Percentiles rank a stretch among this genome's conserved stretches.
Conservation (phyloP, 768 basidiomycete genomes). For the Leccinum uliginosum region DNA sequence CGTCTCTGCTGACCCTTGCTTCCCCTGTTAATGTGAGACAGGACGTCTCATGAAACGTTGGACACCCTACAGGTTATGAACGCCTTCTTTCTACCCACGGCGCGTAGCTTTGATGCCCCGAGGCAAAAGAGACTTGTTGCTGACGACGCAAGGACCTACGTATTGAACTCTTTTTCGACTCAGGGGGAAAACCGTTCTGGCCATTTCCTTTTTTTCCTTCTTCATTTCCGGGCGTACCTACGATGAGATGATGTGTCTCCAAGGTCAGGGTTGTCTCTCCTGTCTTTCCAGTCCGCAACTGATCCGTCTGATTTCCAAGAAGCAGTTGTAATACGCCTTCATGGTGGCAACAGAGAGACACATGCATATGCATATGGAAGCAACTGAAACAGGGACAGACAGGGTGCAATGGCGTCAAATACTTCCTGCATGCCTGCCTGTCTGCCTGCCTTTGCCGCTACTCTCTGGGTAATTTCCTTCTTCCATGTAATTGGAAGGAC, state of each 20-base stretch:
- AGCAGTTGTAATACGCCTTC: constrained; percentile 1
- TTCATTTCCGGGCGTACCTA: constrained; percentile 23
- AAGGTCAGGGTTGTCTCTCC: constrained; percentile 6
- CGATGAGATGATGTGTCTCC: constrained; percentile 11
- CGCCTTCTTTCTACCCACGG: constrained; percentile 19
- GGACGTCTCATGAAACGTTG: constrained; percentile 4
- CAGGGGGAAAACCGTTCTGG: background rate
- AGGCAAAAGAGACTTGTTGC: constrained; percentile 2
- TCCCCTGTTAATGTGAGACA: constrained; percentile 13
- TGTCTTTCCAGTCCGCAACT: constrained; percentile 16
- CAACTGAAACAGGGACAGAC: background rate
- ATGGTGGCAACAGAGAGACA: constrained; percentile 12
- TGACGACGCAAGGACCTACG: background rate
- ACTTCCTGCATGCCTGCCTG: background rate
- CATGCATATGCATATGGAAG: constrained; percentile 4
- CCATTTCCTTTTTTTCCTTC: constrained; percentile 1
- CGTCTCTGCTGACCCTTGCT: constrained; percentile 6
- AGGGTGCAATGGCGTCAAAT: background rate
- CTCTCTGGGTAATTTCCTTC: constrained; percentile 11
- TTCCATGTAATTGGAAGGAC: background rate
- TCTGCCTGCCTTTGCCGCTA: background rate
- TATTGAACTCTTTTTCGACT: background rate
- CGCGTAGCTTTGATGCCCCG: constrained; percentile 20
- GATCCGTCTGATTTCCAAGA: constrained; percentile 1
- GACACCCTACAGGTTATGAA: constrained; percentile 6